Evolutionary conservation across 768 basidiomycete species (phyloP), one percentile per base, ranked within the genome.

Genomic region (Lanmaoa rubissima): DNA sequence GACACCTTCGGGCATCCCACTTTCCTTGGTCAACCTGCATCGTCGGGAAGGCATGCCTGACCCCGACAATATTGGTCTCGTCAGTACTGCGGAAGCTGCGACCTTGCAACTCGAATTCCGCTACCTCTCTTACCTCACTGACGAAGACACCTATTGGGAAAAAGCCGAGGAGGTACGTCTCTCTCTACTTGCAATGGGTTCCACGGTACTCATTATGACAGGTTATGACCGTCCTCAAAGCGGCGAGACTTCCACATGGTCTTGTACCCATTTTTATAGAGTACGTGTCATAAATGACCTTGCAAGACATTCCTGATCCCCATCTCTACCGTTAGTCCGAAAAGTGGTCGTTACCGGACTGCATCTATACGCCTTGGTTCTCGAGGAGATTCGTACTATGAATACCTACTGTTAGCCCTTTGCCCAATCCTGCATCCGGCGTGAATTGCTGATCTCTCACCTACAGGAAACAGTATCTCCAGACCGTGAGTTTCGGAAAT

Each of bases 371-470:
- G 94, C 13, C 81, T 98, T 21, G 95, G 95, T 28, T 94, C 94
- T 35, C 81, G 94, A 42, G 95, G 88, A 32, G 95, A 98, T 70
- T 94, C 92, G 3, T 98, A 87, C 74, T 98, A 97, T 67, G 95
- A 96, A 70, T 94, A 95, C 67, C 73, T 94, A 16, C 66, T 94
- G 88, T 90, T 59, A 75, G 83, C 71, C 11, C 38, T 35, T 24
- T 48, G 21, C 17, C 11, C 46, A 26, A 14, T 50, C 48, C 42
- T 16, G 32, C 50, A 17, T 9, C 26, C 19, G 28, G 8, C 19
- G 21, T 43, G 21, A 39, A 28, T 53, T 5, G 32, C 43, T 67
- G 24, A 63, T 48, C 8, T 50, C 42, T 54, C 12, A 0, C 43
- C 26, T 19, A 10, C 47, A 71, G 72, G 38, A 71, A 71, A 59